Conservation (phyloP, 495 filamentous ascomycete genomes). For the Collariella sp. region DNA sequence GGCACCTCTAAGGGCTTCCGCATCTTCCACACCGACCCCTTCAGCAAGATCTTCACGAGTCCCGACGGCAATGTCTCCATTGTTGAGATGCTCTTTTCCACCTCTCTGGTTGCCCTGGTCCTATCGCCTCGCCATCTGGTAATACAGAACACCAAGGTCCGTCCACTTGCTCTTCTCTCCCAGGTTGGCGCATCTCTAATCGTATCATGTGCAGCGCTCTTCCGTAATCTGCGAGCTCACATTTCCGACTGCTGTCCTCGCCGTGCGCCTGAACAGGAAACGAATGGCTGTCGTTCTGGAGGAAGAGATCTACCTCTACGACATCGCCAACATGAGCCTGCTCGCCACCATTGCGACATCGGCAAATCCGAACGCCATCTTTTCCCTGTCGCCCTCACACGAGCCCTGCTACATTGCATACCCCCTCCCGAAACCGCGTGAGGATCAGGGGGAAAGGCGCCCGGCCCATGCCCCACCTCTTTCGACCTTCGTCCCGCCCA, state of each 20-base stretch:
- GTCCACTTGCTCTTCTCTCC: slow-evolving; percentile 17
- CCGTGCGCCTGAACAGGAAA: slow-evolving; percentile 88
- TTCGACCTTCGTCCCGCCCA: slow-evolving; percentile 64
- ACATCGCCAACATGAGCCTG: slow-evolving; percentile 95
- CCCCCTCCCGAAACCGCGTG: slow-evolving; percentile 73
- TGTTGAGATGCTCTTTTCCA: slow-evolving; percentile 98
- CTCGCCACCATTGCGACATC: slow-evolving; percentile 85
- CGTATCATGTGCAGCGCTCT: slow-evolving; percentile 51
- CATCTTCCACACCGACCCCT: slow-evolving; percentile 92
- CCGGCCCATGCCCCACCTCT: slow-evolving; percentile 82
- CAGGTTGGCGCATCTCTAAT: background rate
- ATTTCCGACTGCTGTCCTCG: slow-evolving; percentile 87
- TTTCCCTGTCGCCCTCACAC: slow-evolving; percentile 86
- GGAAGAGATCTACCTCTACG: slow-evolving; percentile 93
- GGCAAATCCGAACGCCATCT: slow-evolving; percentile 85
- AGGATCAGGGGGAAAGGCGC: slow-evolving; percentile 45
- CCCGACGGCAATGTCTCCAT: slow-evolving; percentile 88
- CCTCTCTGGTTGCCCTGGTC: slow-evolving; percentile 90
- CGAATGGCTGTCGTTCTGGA: slow-evolving; percentile 87
- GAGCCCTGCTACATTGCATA: slow-evolving; percentile 93
- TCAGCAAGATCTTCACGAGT: slow-evolving; percentile 84
- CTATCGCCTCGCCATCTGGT: slow-evolving; percentile 81
- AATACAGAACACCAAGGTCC: slow-evolving; percentile 94
- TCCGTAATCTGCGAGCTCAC: slow-evolving; percentile 98
- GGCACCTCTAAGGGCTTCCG: slow-evolving; percentile 88